These are phyloP conservation scores for Cucumis cinereus DNA, from an alignment of 306 rosid species.

Conservation along the genomic window DNA sequence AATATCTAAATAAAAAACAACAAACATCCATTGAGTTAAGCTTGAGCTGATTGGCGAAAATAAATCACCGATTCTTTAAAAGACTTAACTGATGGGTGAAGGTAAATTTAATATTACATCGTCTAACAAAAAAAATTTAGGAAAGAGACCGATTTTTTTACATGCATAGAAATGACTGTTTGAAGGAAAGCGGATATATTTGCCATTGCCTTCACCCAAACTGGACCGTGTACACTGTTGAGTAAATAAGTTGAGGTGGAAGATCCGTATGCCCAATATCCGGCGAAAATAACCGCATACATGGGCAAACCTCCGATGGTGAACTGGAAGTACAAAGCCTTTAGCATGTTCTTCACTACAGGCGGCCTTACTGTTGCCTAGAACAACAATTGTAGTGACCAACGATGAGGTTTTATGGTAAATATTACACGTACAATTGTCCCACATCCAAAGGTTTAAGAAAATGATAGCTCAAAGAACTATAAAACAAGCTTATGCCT, in stretches of 20 bases:
- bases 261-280: slow-evolving; percentile 96
- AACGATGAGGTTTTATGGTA: too few relatives aligned
- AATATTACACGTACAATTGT: too few relatives aligned
- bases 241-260: slow-evolving; percentile 58
- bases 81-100: too few relatives aligned
- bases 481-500: too few relatives aligned
- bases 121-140: too few relatives aligned
- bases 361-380: slow-evolving; percentile 91
- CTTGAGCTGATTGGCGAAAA: too few relatives aligned
- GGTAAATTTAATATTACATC: too few relatives aligned
- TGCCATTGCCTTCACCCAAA: slow-evolving; percentile 65
- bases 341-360: slow-evolving; percentile 82
- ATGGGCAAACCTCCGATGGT: slow-evolving; percentile 65
- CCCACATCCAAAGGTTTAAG: too few relatives aligned
- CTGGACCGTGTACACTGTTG: slow-evolving; percentile 63
- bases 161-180: slow-evolving; percentile 78
- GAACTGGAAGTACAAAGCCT: slow-evolving; percentile 78
- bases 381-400: not conserved
- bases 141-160: slow-evolving; percentile 7
- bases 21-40: not conserved
- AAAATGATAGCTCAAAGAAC: too few relatives aligned
- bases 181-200: slow-evolving; percentile 73
- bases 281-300: slow-evolving; percentile 61
- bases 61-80: too few relatives aligned
- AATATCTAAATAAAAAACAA: slow-evolving; percentile 42